A percentile compares a stretch with the other conserved stretches of the same genome.
These are phyloP conservation scores for Leucoagaricus sp. DNA, from an alignment of 1,284 basidiomycete species.

Conservation along the genomic window DNA sequence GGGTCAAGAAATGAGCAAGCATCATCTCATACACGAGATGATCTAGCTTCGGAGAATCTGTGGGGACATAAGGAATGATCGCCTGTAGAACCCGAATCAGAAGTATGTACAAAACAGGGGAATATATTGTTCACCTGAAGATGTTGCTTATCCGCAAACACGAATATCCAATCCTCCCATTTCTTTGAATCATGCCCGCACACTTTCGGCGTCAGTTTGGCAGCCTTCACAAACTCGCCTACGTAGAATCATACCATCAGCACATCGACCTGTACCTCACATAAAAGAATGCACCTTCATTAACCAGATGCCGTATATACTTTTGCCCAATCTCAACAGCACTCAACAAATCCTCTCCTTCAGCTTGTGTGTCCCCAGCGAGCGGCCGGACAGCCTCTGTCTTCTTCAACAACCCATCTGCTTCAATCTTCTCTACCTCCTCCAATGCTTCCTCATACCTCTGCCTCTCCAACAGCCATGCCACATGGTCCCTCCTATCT, in stretches of 20 bases:
- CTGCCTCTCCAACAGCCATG: slow-evolving; percentile 88
- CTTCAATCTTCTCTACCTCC: slow-evolving; percentile 72
- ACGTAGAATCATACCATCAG: slow-evolving; percentile 5
- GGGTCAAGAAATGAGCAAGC: slow-evolving; percentile 81
- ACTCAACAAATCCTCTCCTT: slow-evolving; percentile 45
- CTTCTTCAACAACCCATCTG: slow-evolving; percentile 13
- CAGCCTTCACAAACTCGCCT: slow-evolving; percentile 86
- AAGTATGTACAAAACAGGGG: not conserved
- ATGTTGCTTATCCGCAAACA: slow-evolving; percentile 84
- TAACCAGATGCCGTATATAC: slow-evolving; percentile 82
- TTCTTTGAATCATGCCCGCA: slow-evolving; percentile 76
- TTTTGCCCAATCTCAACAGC: slow-evolving; percentile 79
- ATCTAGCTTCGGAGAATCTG: slow-evolving; percentile 77
- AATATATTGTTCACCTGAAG: slow-evolving; percentile 59
- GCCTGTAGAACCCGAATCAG: slow-evolving; percentile 43
- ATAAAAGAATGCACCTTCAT: slow-evolving; percentile 54
- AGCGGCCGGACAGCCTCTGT: slow-evolving; percentile 1
- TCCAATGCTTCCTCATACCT: slow-evolving; percentile 89
- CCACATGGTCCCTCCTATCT: slow-evolving; percentile 88
- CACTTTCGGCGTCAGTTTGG: slow-evolving; percentile 84
- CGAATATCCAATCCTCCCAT: slow-evolving; percentile 97
- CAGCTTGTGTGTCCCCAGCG: too few species aligned
- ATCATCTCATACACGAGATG: slow-evolving; percentile 95
- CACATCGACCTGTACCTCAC: not conserved
- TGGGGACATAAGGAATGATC: slow-evolving; percentile 91